Evolutionary conservation across 179 eudicot genomes (phyloP).

Genomic region (Silene coronaria): DNA sequence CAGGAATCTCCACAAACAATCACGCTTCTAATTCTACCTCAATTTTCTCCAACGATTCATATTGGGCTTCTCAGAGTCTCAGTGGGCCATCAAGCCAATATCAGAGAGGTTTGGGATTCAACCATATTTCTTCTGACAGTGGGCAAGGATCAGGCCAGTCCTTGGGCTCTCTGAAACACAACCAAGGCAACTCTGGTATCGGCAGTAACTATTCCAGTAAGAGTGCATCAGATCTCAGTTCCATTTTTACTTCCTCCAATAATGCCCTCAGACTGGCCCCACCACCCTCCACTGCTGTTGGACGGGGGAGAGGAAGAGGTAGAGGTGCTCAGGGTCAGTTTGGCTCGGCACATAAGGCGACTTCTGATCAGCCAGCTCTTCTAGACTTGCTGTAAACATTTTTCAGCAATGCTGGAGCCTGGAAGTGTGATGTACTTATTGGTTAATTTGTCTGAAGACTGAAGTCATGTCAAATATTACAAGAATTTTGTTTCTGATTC

Average conservation of each 20-base stretch:
- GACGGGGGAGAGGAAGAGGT: conserved; percentile 78
- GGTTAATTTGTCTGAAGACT: neutral
- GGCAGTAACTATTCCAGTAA: conserved; percentile 22
- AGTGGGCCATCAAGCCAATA: conserved; percentile 35
- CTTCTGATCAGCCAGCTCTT: conserved; percentile 73
- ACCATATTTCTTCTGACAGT: conserved; percentile 29
- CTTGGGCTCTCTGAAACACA: conserved; percentile 50
- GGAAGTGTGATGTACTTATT: conserved; percentile 2
- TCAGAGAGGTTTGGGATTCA: conserved; percentile 39
- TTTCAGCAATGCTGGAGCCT: neutral
- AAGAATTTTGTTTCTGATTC: conserved; percentile 10
- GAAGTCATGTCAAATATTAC: neutral
- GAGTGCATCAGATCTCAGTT: conserved; percentile 55
- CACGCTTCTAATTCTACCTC: conserved; percentile 27
- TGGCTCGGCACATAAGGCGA: conserved; percentile 36
- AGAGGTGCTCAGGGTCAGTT: conserved; percentile 56
- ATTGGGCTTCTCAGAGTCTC: conserved; percentile 42
- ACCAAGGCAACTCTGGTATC: conserved; percentile 33
- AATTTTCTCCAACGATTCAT: conserved; percentile 27
- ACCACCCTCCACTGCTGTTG: conserved; percentile 76
- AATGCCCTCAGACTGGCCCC: conserved; percentile 80
- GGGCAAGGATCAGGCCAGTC: conserved; percentile 38
- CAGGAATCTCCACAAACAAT: conserved; percentile 32
- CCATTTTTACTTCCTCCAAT: conserved; percentile 55
- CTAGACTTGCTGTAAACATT: conserved; percentile 59